Evolutionary conservation across 129 eudicot genomes (phyloP).

Genomic region (Flaveria ramosissima): DNA sequence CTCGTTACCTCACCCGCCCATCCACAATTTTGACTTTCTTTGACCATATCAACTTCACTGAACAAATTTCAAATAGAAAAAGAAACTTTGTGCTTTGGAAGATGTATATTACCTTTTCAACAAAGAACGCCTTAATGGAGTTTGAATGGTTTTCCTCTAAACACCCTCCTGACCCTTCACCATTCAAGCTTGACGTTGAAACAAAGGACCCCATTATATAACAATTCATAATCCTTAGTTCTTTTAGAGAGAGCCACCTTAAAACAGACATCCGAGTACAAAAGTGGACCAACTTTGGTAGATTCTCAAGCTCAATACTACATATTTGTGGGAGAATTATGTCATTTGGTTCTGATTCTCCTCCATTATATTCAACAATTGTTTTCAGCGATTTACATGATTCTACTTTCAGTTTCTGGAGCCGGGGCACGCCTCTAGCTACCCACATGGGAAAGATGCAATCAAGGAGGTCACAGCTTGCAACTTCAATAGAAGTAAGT

Average conservation of each 20-base stretch:
- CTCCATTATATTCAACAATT: slow-evolving; percentile 31
- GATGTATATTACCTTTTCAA: slow-evolving; percentile 35
- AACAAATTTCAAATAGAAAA: slow-evolving; percentile 3
- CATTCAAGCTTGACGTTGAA: slow-evolving; percentile 30
- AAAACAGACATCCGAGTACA: slow-evolving; percentile 25
- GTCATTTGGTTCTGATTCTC: slow-evolving; percentile 18
- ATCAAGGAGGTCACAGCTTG: slow-evolving; percentile 36
- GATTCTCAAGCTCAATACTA: slow-evolving; percentile 44
- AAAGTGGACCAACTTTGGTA: slow-evolving; percentile 37
- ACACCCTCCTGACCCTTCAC: slow-evolving; percentile 22
- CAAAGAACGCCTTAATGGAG: slow-evolving; percentile 33
- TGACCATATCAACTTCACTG: background rate
- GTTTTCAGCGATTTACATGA: slow-evolving; percentile 33
- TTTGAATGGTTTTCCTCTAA: slow-evolving; percentile 21
- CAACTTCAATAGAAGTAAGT: slow-evolving; percentile 35
- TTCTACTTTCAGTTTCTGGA: slow-evolving; percentile 41
- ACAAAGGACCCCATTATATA: slow-evolving; percentile 35
- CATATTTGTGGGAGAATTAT: slow-evolving; percentile 36
- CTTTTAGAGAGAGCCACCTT: slow-evolving; percentile 43
- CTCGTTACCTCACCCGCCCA: slow-evolving; percentile 5
- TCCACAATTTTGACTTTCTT: slow-evolving; percentile 3
- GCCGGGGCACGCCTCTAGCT: slow-evolving; percentile 40
- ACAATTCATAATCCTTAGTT: slow-evolving; percentile 36
- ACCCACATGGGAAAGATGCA: slow-evolving; percentile 36
- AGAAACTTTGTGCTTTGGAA: background rate